These are phyloP conservation scores for Trichosporon sp. DNA, from an alignment of 1,284 basidiomycete species.

Conservation along the genomic window DNA sequence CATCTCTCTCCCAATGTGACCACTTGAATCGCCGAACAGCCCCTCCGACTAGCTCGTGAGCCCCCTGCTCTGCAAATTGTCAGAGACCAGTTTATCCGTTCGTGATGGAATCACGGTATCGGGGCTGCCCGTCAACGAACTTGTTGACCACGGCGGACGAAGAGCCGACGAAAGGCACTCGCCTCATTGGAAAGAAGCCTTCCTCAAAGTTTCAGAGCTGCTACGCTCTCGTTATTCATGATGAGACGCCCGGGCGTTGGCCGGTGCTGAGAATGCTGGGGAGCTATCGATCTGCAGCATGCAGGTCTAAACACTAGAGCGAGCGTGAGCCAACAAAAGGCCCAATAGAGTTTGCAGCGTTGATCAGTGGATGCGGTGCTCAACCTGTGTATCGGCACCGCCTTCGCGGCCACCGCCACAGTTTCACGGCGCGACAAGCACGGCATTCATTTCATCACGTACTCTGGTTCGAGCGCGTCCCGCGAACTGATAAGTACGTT, in stretches of 20 bases:
- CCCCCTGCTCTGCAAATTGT: not conserved
- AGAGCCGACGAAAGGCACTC: not conserved
- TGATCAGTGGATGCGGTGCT: not conserved
- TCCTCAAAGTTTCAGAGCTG: no score
- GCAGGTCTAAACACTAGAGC: not conserved
- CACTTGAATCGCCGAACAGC: no score
- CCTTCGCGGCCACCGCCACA: not conserved
- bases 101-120: not conserved
- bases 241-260: no score
- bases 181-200: no score
- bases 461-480: not conserved
- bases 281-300: not conserved
- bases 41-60: not conserved
- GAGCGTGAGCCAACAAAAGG: not conserved
- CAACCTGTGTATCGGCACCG: conserved; percentile 1
- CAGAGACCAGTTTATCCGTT: not conserved
- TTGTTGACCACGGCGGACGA: not conserved
- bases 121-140: not conserved
- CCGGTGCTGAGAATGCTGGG: no score
- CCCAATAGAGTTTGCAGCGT: not conserved
- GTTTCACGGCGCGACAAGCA: no score
- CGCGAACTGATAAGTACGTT: not conserved
- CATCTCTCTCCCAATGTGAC: not conserved
- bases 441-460: not conserved
- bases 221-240: no score